Base-by-base conservation (phyloP, 345 rosid genomes). In the Jatropha curcas region DNA sequence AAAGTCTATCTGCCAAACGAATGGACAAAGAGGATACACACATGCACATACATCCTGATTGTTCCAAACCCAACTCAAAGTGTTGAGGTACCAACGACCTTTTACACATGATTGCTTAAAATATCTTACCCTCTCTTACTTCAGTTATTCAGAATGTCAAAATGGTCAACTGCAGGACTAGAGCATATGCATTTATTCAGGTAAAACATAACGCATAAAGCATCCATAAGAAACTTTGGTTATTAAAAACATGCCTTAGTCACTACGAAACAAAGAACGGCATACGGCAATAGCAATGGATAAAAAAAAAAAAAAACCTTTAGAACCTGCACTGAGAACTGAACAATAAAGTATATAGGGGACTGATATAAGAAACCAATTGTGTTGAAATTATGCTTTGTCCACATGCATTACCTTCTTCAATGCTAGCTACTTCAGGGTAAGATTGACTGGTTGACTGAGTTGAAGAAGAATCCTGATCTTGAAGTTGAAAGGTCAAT, bases 391-490 rank as follows among this genome's bases (percentile, higher is more conserved):
- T 68, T 0, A 66, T 58, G 71, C 63, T 74, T 66, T 80, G 85
- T 56, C 69, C 71, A 4, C 63, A 71, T 33, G 81, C 74, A 31
- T 74, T 71, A 80, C 80, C 80, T 73, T 85, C 85, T 43, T 85
- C 87, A 68, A 84, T 65, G 78, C 80, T 80, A 28, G 78, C 86
- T 71, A 84, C 88, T 85, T 89, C 86, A 51, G 85, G 57, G 65
- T 81, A 88, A 67, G 97, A 90, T 51, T 90, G 90, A 71, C 86
- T 81, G 50, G 89, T 90, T 4, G 94, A 90, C 43, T 93, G 98
- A 71, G 87, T 70, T 24, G 97, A 90, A 22, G 89, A 77, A 11
- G 88, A 83, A 41, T 93, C 94, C 70, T 82, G 94, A 46, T 87
- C 97, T 65, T 84, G 94, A 73, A 86, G 67, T 43, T 73, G 79